Base-by-base conservation (phyloP, 441 rosid genomes). In the Pelargonium citronellum region DNA sequence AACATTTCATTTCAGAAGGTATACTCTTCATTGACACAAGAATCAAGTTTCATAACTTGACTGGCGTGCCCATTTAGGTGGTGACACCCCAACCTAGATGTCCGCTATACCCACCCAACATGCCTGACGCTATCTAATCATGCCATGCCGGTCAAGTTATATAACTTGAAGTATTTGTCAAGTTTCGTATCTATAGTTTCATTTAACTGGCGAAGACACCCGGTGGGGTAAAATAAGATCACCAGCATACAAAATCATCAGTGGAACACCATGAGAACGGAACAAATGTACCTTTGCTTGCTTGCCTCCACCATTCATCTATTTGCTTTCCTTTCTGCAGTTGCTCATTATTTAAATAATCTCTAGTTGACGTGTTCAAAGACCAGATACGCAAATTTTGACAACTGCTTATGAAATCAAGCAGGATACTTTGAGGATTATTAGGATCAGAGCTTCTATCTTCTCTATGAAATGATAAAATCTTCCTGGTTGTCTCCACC, bases 251-350 rank as follows among this genome's bases (percentile, higher is more conserved):
- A 9, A 69, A 39, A 53, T 70, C 51, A 53, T 74, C 73, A n/a
- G 49, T 55, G 72, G 10, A 70, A 71, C 55, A 67, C 70, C 44
- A 64, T 34, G 43, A 22, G 57, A 67, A 74, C 77, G 30, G 62
- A 55, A 55, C 19, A 39, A 68, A 71, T 70, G 72, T 83, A 95
- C 98, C 97, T 88, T 95, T 89, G 83, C 83, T 83, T 63, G 78
- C 90, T 76, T 83, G 92, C 81, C 84, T 87, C 99, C 98, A 92
- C 98, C 99, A 95, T 81, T 95, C 99, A 83, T 95, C 97, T 71
- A 92, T 95, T 83, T 92, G 99, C 77, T 87, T 95, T 79, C 98
- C 99, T 78, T 92, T 95, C 81, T 86, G 88, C 79, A 95, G 85
- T 72, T 95, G 97, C 74, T 95, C 98, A 73, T 79, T 88, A 75